Base-by-base conservation (phyloP, 106 monocot species). In the Dendrobium officinale region DNA sequence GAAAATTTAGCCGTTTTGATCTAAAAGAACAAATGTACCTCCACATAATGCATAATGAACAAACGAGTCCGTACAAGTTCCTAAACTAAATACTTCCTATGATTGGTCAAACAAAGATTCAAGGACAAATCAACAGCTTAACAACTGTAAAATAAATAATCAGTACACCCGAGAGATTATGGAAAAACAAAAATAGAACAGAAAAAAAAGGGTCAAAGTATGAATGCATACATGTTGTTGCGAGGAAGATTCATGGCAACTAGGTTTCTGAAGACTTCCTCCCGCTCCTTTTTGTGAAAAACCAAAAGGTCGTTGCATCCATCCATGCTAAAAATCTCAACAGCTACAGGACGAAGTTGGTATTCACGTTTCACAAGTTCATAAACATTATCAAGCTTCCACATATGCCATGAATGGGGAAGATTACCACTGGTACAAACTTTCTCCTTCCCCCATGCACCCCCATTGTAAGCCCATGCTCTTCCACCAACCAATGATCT, bases 291-390 rank as follows among this genome's bases (percentile, higher is more conserved):
- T 78, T 99, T 99, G 84, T 99, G 99, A 75, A 99, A 99, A 80
- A 99, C 99, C 19, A 99, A 83, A 81, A 99, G 99, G 83, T 99
- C 99, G 81, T 99, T 99, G 73, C 89, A 92, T 37, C 99, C 99
- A 90, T 99, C 99, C 91, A 93, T 99, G 89, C 99, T 99, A 80
- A 99, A 99, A 80, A 99, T 91, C 79, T 99, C 99, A 80, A 99
- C 85, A 79, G 99, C 99, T 76, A 99, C 99, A 81, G 99, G 99
- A 17, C 99, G 89, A 13, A 99, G 83, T 86, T 99, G 99, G 55
- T 99, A 99, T 83, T 99, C 99, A 78, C 99, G 95, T 87, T 91
- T 99, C 82, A 99, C 81, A 59, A 99, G 93, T 76, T 99, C 99
- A 89, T 99, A 90, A 67, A 99, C 88, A 84, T 85, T 95, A 86